These are phyloP conservation scores for Gossypium gossypioides DNA, from an alignment of 441 rosid genomes.

Conservation along the genomic window DNA sequence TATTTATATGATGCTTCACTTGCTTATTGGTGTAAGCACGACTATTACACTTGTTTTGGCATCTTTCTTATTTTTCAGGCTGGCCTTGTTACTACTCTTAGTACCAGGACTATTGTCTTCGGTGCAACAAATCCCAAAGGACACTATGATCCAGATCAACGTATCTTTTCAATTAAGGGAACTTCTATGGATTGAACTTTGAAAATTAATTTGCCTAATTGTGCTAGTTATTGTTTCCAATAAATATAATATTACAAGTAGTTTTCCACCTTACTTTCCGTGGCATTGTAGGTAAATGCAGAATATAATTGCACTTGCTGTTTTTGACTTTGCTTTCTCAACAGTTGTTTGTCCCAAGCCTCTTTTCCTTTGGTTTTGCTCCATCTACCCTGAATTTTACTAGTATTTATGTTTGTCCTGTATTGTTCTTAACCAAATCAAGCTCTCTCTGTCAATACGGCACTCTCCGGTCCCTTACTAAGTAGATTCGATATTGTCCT, in stretches of 20 bases:
- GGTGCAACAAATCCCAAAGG: slow-evolving; percentile 99
- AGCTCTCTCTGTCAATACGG: slow-evolving; percentile 92
- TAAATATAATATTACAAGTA: not conserved
- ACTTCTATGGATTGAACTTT: not conserved
- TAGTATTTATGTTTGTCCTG: not conserved
- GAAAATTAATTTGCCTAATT: not conserved
- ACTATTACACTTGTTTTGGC: not conserved
- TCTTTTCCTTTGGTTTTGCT: not conserved
- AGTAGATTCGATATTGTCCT: slow-evolving; percentile 97
- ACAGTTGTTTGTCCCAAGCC: not conserved
- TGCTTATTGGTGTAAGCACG: slow-evolving; percentile 8
- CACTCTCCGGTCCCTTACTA: slow-evolving; percentile 88
- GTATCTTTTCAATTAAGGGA: slow-evolving; percentile 40
- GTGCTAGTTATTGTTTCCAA: not conserved
- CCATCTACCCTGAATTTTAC: not conserved
- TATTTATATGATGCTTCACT: not conserved
- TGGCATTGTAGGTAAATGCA: not conserved
- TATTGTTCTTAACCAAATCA: slow-evolving; percentile 43
- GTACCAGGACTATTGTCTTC: slow-evolving; percentile 77
- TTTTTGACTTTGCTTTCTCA: not conserved
- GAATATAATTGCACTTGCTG: not conserved
- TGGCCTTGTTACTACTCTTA: slow-evolving; percentile 88
- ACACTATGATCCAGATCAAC: slow-evolving; percentile 86
- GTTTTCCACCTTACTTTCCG: not conserved
- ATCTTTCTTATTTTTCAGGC: slow-evolving; percentile 44